Evolutionary conservation across 768 basidiomycete species (phyloP).

Genomic region (Imleria badia): DNA sequence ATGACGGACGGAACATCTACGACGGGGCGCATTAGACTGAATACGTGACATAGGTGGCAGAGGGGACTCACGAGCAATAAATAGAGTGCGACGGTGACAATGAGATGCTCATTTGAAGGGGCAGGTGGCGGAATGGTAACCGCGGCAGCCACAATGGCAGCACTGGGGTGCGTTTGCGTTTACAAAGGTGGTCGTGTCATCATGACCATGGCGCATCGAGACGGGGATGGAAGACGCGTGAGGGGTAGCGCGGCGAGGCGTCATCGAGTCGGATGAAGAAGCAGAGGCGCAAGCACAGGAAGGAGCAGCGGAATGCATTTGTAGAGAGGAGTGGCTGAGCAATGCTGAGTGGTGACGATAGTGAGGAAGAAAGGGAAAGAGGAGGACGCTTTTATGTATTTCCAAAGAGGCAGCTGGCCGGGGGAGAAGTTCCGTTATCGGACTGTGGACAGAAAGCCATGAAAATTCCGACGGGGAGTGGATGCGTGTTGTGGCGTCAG

Average conservation of each 20-base stretch:
- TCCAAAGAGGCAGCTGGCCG: slow-evolving; percentile 25
- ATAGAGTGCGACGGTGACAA: slow-evolving; percentile 21
- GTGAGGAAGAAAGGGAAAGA: background rate
- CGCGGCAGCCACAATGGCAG: slow-evolving; percentile 76
- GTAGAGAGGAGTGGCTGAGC: background rate
- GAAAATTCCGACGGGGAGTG: slow-evolving; percentile 32
- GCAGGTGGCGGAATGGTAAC: slow-evolving; percentile 56
- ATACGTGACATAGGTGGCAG: too few species aligned
- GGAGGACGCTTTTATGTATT: slow-evolving; percentile 28
- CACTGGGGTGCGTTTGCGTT: slow-evolving; percentile 70
- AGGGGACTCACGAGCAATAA: slow-evolving; percentile 28
- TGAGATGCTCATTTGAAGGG: slow-evolving; percentile 53
- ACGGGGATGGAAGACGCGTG: slow-evolving; percentile 26
- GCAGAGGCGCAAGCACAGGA: slow-evolving; percentile 16
- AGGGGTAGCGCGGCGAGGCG: slow-evolving; percentile 1
- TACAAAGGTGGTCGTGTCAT: slow-evolving; percentile 33
- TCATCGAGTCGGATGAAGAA: slow-evolving; percentile 7
- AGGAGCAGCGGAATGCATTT: slow-evolving; percentile 23
- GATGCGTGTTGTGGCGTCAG: slow-evolving; percentile 40
- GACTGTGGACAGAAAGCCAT: slow-evolving; percentile 33
- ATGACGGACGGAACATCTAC: slow-evolving; percentile 24
- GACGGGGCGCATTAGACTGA: background rate
- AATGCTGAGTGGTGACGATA: too few species aligned
- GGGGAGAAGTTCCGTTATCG: slow-evolving; percentile 37
- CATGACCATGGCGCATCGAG: slow-evolving; percentile 20